Evolutionary conservation across 345 rosid genomes (phyloP).

Genomic region (Hypericum androsaemum): DNA sequence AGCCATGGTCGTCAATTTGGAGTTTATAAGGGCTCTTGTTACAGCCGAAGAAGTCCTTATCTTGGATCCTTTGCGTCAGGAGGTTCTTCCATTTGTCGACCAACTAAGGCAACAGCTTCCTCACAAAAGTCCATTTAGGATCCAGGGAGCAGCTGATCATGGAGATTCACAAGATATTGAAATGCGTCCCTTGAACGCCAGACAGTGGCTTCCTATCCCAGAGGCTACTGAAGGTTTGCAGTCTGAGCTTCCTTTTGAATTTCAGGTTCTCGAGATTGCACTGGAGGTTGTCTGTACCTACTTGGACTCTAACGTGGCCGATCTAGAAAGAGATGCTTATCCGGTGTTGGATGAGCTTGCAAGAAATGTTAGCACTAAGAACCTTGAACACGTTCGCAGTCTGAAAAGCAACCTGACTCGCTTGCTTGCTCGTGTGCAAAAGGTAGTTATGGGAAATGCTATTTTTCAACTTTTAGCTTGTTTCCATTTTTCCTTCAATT

Average conservation of each 20-base stretch:
- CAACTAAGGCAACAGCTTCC: slow-evolving; percentile 68
- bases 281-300: slow-evolving; percentile 65
- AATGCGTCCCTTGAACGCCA: slow-evolving; percentile 32
- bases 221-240: slow-evolving; percentile 72
- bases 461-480: slow-evolving; percentile 1
- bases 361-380: slow-evolving; percentile 76
- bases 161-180: slow-evolving; percentile 29
- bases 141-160: slow-evolving; percentile 23
- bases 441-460: slow-evolving; percentile 34
- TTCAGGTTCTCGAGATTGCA: slow-evolving; percentile 93
- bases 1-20: slow-evolving; percentile 85
- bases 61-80: slow-evolving; percentile 66
- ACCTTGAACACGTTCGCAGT: slow-evolving; percentile 85
- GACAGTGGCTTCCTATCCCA: slow-evolving; percentile 44
- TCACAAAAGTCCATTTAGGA: slow-evolving; percentile 28
- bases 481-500: neutral
- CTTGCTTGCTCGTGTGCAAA: slow-evolving; percentile 82
- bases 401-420: slow-evolving; percentile 85
- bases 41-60: slow-evolving; percentile 75
- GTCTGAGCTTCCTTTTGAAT: slow-evolving; percentile 84
- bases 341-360: slow-evolving; percentile 87
- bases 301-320: slow-evolving; percentile 55
- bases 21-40: slow-evolving; percentile 69
- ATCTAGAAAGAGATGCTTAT: slow-evolving; percentile 75
- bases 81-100: slow-evolving; percentile 69